Percentiles rank a stretch among this genome's conserved stretches.
Evolutionary conservation across 805 yeast species (phyloP).

Genomic region (Maudiozyma saulgeensis): DNA sequence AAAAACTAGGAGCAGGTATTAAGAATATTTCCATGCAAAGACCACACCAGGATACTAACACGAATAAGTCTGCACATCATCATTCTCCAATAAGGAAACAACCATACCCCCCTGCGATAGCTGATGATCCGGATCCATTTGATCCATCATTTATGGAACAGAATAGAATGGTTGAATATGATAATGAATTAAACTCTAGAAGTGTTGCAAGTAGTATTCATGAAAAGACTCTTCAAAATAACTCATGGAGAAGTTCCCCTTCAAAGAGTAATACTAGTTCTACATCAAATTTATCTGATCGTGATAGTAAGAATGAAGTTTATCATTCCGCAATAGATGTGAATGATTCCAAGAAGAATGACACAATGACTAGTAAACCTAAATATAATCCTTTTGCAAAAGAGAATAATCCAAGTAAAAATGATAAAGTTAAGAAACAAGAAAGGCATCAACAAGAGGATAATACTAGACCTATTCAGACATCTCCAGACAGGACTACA

Average conservation of each 20-base stretch:
- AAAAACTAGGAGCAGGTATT: not conserved
- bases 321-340: not conserved
- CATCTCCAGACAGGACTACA: too few relatives aligned
- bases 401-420: not conserved
- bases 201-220: not conserved
- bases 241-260: not conserved
- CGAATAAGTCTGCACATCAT: too few relatives aligned
- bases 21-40: not conserved
- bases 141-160: constrained; percentile 22
- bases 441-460: not conserved
- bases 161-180: constrained; percentile 11
- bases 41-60: too few relatives aligned
- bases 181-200: constrained; percentile 2
- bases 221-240: not conserved
- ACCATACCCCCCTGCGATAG: too few relatives aligned
- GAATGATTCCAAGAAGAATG: not conserved
- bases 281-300: not conserved
- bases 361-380: not conserved
- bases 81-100: too few relatives aligned
- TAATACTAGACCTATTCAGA: not conserved
- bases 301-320: not conserved
- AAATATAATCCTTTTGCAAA: constrained; percentile 1
- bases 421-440: not conserved
- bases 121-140: constrained; percentile 16
- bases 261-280: not conserved